phyloP scores from a whole-genome alignment of 202 grass and related monocot genomes.

The Carex sylvatica region DNA sequence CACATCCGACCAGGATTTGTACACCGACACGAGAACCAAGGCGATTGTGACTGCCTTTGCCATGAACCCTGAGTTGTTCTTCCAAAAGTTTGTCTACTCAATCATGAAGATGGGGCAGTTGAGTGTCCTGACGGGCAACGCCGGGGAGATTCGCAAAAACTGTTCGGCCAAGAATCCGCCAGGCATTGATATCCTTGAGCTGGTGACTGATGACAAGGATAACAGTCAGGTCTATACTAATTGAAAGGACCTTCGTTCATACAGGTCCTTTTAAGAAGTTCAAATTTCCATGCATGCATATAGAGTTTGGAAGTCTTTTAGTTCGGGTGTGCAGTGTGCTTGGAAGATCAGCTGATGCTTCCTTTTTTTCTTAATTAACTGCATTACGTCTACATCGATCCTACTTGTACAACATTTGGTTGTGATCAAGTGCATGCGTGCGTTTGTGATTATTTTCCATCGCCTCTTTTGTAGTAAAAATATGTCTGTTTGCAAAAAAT shows the following conservation, averaged over 20 bases:
- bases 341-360: too few species aligned
- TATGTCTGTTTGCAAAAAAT: too few species aligned
- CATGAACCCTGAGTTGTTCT: constrained; percentile 34
- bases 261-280: neutral
- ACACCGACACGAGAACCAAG: constrained; percentile 30
- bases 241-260: neutral
- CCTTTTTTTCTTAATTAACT: too few species aligned
- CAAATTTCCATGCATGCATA: too few species aligned
- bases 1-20: constrained; percentile 67
- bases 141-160: constrained; percentile 45
- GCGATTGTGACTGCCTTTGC: constrained; percentile 31
- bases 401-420: too few species aligned
- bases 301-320: too few species aligned
- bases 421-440: too few species aligned
- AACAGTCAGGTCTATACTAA: constrained; percentile 28
- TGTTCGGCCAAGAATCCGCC: constrained; percentile 36
- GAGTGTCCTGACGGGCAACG: constrained; percentile 45
- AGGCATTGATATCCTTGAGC: neutral
- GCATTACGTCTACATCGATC: too few species aligned
- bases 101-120: constrained; percentile 62
- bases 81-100: constrained; percentile 49
- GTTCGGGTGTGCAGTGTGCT: too few species aligned
- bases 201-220: constrained; percentile 7
- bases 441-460: too few species aligned
- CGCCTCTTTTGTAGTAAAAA: too few species aligned